Evolutionary conservation across 352 stramenopile species (phyloP).

Genomic region (Sclerospora graminicola): DNA sequence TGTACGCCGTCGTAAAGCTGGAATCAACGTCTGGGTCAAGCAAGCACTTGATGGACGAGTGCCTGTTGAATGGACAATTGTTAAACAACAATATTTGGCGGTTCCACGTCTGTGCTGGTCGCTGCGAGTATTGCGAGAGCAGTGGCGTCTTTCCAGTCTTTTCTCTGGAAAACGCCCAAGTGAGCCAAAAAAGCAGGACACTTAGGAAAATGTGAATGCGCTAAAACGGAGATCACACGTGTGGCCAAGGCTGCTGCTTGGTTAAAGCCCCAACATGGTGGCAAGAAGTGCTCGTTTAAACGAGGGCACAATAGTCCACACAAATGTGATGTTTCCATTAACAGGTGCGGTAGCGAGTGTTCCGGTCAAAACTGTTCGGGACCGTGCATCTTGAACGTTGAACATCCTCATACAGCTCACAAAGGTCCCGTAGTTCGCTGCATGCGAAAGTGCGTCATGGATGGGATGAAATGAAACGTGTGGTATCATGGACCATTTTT

Average conservation of each 20-base stretch:
- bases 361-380: constrained; percentile 28
- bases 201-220: constrained; percentile 54
- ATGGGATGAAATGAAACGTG: constrained; percentile 47
- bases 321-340: constrained; percentile 39
- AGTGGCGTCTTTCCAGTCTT: constrained; percentile 6
- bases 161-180: constrained; percentile 18
- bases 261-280: constrained; percentile 36
- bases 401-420: constrained; percentile 38
- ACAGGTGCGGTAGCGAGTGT: constrained; percentile 49
- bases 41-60: constrained; percentile 31
- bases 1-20: too few species aligned
- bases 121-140: constrained; percentile 42
- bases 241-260: constrained; percentile 30
- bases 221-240: constrained; percentile 56
- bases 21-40: too few species aligned
- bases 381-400: constrained; percentile 41
- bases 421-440: constrained; percentile 53
- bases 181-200: constrained; percentile 54
- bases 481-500: constrained; percentile 47
- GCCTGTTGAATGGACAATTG: constrained; percentile 30
- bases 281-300: constrained; percentile 31
- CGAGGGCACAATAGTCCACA: constrained; percentile 33
- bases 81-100: constrained; percentile 40
- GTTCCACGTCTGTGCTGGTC: constrained; percentile 29
- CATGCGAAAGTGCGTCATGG: constrained; percentile 45